These are phyloP conservation scores for Sporopachydermia quercuum DNA, from an alignment of 805 yeast genomes.

Conservation along the genomic window DNA sequence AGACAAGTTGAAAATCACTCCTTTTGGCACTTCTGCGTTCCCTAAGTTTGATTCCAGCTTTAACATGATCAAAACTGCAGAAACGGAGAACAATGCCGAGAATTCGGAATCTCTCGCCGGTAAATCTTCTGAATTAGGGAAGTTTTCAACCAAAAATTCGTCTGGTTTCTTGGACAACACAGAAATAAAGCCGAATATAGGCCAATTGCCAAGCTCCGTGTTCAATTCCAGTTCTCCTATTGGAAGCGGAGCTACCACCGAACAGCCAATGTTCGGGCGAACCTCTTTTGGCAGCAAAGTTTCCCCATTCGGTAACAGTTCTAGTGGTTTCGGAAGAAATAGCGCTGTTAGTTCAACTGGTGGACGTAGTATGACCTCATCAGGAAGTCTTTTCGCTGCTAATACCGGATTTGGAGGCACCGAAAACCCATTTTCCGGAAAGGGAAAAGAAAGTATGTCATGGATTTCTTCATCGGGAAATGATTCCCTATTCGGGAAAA, in stretches of 20 bases:
- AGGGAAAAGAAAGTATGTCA: background rate
- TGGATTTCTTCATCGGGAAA: background rate
- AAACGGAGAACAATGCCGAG: background rate
- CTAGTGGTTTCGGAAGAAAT: background rate
- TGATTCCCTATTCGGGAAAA: no score
- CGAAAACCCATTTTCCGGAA: no score
- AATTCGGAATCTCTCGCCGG: background rate
- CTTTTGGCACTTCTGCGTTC: background rate
- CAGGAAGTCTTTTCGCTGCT: background rate
- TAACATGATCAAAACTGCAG: no score
- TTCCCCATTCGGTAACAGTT: background rate
- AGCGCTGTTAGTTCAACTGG: background rate
- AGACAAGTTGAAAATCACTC: background rate
- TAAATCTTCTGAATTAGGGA: background rate
- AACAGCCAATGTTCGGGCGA: constrained; percentile 1
- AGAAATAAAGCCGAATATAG: background rate
- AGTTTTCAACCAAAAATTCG: background rate
- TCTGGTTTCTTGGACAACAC: background rate
- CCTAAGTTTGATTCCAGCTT: background rate
- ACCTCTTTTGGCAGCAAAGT: background rate
- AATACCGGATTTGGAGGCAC: background rate
- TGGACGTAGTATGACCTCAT: background rate
- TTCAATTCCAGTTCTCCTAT: no score
- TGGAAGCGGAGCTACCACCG: no score
- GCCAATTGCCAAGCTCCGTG: background rate